Conservation (phyloP, 352 stramenopile species). For the Pythium sp. region DNA sequence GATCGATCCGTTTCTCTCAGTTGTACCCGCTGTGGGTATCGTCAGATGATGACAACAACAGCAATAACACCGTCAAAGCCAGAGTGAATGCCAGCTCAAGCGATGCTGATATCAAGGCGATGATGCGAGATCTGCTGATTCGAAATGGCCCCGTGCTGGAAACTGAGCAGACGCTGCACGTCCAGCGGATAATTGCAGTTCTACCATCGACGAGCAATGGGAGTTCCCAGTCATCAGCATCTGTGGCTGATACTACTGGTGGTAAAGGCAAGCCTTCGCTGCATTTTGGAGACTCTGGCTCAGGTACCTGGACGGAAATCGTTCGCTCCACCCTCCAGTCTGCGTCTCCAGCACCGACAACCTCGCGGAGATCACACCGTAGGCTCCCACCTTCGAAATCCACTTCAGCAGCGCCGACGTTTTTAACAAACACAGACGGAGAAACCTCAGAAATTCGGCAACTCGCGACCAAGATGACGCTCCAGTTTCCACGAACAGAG, state of each 20-base stretch:
- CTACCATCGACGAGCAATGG: not conserved
- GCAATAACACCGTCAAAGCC: not conserved
- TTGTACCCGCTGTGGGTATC: conserved; percentile 12
- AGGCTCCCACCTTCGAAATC: conserved; percentile 16
- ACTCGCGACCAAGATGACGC: conserved; percentile 15
- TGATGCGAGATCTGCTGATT: conserved; percentile 21
- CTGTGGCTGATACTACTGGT: not conserved
- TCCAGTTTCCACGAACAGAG: conserved; percentile 30
- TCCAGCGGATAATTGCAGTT: conserved; percentile 24
- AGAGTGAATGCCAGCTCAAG: not conserved
- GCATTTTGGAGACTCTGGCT: conserved; percentile 26
- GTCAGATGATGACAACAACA: not conserved
- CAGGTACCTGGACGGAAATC: conserved; percentile 25
- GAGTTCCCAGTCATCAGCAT: not conserved
- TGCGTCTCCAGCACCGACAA: not conserved
- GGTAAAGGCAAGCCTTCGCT: conserved; percentile 25
- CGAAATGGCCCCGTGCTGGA: conserved; percentile 28
- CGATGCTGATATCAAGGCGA: not conserved
- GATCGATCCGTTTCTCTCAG: conserved; percentile 19
- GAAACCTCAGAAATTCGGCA: conserved; percentile 26
- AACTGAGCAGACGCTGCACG: conserved; percentile 13
- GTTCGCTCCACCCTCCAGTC: conserved; percentile 1
- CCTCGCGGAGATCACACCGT: conserved; percentile 21
- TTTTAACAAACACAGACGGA: not conserved
- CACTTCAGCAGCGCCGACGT: not conserved